Evolutionary conservation across 495 filamentous ascomycete species (phyloP), one percentile per base, ranked within the genome.

Genomic region (Talaromyces thailandensis): DNA sequence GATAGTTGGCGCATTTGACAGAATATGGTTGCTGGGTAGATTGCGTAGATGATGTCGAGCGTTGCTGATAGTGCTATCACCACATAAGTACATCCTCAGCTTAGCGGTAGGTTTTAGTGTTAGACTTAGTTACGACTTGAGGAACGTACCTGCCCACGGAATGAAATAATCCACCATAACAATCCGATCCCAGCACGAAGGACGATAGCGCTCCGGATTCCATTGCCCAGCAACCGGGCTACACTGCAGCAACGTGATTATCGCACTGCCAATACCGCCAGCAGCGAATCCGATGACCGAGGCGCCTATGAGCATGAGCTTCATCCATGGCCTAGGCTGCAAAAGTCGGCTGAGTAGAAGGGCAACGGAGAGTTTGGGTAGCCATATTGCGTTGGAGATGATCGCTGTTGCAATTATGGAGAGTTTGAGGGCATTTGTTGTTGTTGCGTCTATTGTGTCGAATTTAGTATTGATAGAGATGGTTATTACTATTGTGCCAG

Each of bases 1-100:
- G 31, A 16, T 26, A 43, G 31, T 59, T 28, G 57, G 23, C 25
- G 31, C 24, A 59, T 24, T 59, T 59, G 12, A 6, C 31, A 59
- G 32, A 59, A 43, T 24, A 59, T 45, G 12, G 57, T 43, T 28
- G 57, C 57, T 28, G 57, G 57, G 24, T 59, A 59, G 57, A 59
- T 59, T 26, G 57, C 57, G 37, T 59, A 59, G 31, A 59, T 14
- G 23, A 59, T n/a, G 25, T 59, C 57, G 12, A 59, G 11, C 21
- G 29, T 6, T n/a, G 57, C 21, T 40, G 57, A 59, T 45, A 25
- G 21, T 26, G 14, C 57, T 59, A 18, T 26, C 14, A 25, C 11
- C 28, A 29, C 31, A 58, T 43, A 2, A 4, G 0, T 8, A 43
- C 16, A 23, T 43, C 5, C 21, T 43, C 56, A 18, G 28, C 1